phyloP scores from a whole-genome alignment of 148 eudicot genomes.

The Rhododendron ferrugineum region DNA sequence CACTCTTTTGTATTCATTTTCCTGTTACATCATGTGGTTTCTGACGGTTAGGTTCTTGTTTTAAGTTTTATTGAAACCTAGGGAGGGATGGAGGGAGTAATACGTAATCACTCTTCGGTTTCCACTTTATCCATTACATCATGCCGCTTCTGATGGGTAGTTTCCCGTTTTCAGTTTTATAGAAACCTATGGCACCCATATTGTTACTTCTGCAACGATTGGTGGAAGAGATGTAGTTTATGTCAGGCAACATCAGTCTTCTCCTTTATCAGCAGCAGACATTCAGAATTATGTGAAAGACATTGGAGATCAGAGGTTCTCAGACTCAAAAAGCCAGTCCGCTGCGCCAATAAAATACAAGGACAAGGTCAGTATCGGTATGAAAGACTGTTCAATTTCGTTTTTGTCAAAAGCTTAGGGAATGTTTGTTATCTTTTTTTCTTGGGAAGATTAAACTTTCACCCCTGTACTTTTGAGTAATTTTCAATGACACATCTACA shows the following conservation, averaged over 20 bases:
- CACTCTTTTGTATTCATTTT: background rate
- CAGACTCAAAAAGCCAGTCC: constrained; percentile 54
- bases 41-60: constrained; percentile 21
- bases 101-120: background rate
- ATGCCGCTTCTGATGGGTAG: constrained; percentile 16
- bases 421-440: background rate
- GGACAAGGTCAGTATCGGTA: constrained; percentile 89
- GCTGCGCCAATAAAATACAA: constrained; percentile 71
- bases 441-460: background rate
- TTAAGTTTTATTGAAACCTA: constrained; percentile 71
- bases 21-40: background rate
- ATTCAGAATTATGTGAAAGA: constrained; percentile 83
- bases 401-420: background rate
- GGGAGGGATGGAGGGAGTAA: background rate
- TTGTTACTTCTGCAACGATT: constrained; percentile 81
- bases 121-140: background rate
- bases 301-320: constrained; percentile 83
- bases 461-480: background rate
- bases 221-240: constrained; percentile 97
- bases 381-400: background rate
- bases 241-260: constrained; percentile 86
- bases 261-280: constrained; percentile 67
- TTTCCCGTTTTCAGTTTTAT: constrained; percentile 69
- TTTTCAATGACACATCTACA: background rate
- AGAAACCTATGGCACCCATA: constrained; percentile 92